phyloP scores from a whole-genome alignment of 768 basidiomycete genomes.

The Wakefieldia striispora region DNA sequence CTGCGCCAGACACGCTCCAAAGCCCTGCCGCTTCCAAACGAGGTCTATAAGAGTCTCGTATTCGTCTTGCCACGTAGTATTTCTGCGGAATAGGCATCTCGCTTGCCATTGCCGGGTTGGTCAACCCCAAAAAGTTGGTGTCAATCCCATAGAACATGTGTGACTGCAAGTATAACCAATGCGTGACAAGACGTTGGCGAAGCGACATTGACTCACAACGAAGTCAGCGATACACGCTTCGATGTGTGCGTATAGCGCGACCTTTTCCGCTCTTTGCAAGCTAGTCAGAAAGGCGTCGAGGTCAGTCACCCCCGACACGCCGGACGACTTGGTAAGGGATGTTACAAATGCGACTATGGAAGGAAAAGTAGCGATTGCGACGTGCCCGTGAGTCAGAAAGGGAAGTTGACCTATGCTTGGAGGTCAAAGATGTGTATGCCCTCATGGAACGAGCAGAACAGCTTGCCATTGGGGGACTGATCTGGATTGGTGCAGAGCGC shows the following conservation, averaged over 20 bases:
- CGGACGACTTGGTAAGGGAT: conserved; percentile 38
- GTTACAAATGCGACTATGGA: conserved; percentile 68
- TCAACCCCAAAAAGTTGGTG: conserved; percentile 61
- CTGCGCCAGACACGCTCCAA: conserved; percentile 47
- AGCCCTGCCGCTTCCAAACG: conserved; percentile 63
- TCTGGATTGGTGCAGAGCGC: conserved; percentile 67
- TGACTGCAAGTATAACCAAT: conserved; percentile 40
- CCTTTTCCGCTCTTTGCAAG: conserved; percentile 49
- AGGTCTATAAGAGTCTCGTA: conserved; percentile 53
- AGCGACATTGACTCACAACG: conserved; percentile 47
- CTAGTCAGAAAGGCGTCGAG: conserved; percentile 48
- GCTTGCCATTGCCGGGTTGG: conserved; percentile 51
- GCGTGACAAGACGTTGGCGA: not conserved
- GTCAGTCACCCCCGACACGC: conserved; percentile 34
- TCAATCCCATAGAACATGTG: conserved; percentile 60
- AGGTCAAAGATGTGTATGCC: conserved; percentile 1
- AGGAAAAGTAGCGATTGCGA: conserved; percentile 48
- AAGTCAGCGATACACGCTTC: conserved; percentile 68
- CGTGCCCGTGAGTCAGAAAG: conserved; percentile 59
- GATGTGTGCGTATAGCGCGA: conserved; percentile 65
- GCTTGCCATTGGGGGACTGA: conserved; percentile 68
- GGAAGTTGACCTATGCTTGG: conserved; percentile 61
- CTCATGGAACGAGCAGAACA: not conserved
- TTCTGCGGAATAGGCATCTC: conserved; percentile 65
- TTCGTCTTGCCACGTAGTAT: conserved; percentile 68